Base-by-base conservation (phyloP, 1,284 basidiomycete species). In the Sanghuangporus weigelae region DNA sequence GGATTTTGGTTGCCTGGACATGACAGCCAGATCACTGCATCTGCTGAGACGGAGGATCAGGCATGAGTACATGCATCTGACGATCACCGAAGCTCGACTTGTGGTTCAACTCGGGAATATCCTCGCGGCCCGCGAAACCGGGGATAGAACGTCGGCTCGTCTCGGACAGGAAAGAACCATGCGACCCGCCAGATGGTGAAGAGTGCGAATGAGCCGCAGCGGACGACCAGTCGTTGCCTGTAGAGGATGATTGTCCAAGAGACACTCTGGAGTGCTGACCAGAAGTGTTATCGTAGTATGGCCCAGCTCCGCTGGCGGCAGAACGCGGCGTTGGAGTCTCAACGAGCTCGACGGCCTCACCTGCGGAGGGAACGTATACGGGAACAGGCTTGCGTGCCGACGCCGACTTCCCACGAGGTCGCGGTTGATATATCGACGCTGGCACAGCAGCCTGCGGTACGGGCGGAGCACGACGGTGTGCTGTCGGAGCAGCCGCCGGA, bases 21-120 rank as follows among this genome's bases (percentile, higher is more conserved):
- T 5, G 26, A 31, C 5, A 31, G 26, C 26, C 3, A 51, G 49
- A 49, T 65, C 57, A 65, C 26, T 42, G 46, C 60, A 65, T 62
- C 26, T 62, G 50, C 56, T 38, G 51, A 5, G 60, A 31, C 16
- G 64, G 64, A 11, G 64, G 64, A 39, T 65, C 64, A 5, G 54
- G 65, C 5, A 63, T 68, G 35, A 65, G 42, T 2, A 19, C 59
- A 55, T 55, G 64, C 68, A 59, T 63, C 66, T 59, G 51, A 68
- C 46, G 59, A 50, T 66, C 67, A 21, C 64, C 55, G n/a, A 66
- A 62, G 59, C 59, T 63, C 31, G 61, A 63, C 42, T 65, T 65
- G 50, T 65, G 64, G 49, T 65, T 65, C 55, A 65, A 42, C 19
- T 62, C 64, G n/a, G 64, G 64, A 23, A 65, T 35, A n/a, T 44